Base-by-base conservation (phyloP, 2,329 filamentous ascomycete species). In the Fusarium sp. region DNA sequence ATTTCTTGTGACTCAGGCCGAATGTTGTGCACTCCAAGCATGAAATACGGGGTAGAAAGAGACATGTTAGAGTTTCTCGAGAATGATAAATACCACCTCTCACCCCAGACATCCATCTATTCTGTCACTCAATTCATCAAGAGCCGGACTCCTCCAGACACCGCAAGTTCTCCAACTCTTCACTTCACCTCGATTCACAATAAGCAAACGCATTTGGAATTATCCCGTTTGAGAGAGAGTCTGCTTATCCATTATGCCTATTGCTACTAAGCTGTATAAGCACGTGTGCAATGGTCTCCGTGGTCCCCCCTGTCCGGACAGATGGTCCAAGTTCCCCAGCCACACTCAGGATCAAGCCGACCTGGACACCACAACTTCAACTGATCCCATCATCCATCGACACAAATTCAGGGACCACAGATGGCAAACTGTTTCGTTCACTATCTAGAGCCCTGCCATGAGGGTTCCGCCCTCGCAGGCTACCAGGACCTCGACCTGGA, bases 401-500 rank as follows among this genome's bases (percentile, higher is more conserved):
- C 67, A 64, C n/a, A 31, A 7, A 0, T 64, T 60, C 11, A 0
- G 3, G 2, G 65, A 67, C 4, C 37, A 65, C 5, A 9, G 39
- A 20, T 73, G 72, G 70, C 8, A 37, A 16, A 74, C 64, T 4
- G 9, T 45, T 1, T 64, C 48, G 0, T 73, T 74, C 2, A 73
- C 72, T 24, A 66, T 74, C 11, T 64, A 74, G 18, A 59, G 24
- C 11, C 27, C 64, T 1, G 6, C 14, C 5, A 74, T 74, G 72
- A 65, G 31, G 27, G 45, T 1, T 6, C 22, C 2, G 61, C 62
- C 5, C 54, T 73, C 2, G 45, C 54, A 0, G 54, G 62, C 0
- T 74, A 74, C 10, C 67, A 74, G 31, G 70, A 68, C 13, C 62
- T 74, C 18, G 62, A 71, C 22, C 62, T 57, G 1, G 67, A 65